Evolutionary conservation across 2,329 filamentous ascomycete genomes (phyloP), one percentile per base, ranked within the genome.

Genomic region (Ascochyta viciae-villosae): DNA sequence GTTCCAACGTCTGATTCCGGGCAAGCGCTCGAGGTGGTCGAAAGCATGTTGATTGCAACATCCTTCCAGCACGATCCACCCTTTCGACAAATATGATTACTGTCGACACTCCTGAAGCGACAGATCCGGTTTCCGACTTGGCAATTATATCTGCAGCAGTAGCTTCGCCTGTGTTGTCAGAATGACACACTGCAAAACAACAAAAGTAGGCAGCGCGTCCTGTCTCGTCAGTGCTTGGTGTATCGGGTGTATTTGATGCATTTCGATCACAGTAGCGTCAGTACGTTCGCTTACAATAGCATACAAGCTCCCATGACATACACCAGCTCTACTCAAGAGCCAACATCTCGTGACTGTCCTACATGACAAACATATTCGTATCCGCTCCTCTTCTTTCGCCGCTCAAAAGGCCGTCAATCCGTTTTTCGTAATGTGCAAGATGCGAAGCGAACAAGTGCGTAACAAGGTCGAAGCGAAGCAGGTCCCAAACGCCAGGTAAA

Each of bases 401-500:
- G 16, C 13, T 29, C 43, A 24, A 50, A 50, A 50, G 37, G 29
- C 29, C 37, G 49, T 44, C 46, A 46, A 46, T 50, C 41, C 41
- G 19, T 43, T 35, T 29, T 39, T 45, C 40, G 40, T 44, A 51
- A 51, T 22, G 42, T 33, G 40, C 41, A 22, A 24, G 34, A 24
- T 33, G 46, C 35, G 52, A 50, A 55, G 40, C 29, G 52, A 55
- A 55, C 41, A 50, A 46, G 1, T 40, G 27, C 31, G 37, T 35
- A 34, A 23, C 24, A 19, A 37, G 29, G 27, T 35, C 29, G 50
- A 46, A 42, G 19, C 15, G 37, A 46, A 53, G 29, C 26, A 19
- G n/a, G 31, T 27, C 35, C 47, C 40, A 56, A 56, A 56, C 53
- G 43, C 53, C 53, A 50, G 47, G 48, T 56, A 56, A 46, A 52